Base-by-base conservation (phyloP, 805 yeast species). In the Cyberlindnera veronae region DNA sequence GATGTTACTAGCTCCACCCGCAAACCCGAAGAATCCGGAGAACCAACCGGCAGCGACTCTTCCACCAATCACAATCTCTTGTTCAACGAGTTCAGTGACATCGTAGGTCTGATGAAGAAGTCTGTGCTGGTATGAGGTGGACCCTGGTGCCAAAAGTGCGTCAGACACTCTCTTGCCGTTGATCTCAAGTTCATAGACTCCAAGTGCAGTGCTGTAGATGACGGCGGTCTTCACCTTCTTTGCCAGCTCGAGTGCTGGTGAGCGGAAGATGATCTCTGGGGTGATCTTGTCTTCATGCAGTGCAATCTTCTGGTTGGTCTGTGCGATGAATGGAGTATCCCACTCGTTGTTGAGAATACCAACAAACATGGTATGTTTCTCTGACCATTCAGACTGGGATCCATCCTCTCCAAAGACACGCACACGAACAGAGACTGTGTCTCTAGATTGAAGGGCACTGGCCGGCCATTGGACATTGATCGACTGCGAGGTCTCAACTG, bases 1-100 rank as follows among this genome's bases (percentile, higher is more conserved):
- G 19, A 47, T 47, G 28, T 47, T 47, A 3, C 45, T 26, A 21
- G 17, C 20, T 36, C 50, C 51, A 34, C 51, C 51, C 14, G 41
- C 48, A 24, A 44, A 47, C 1, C 51, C 51, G n/a, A 47, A 22
- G 23, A 13, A 44, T 3, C 51, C 51, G 17, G 45, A 39, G 36
- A 29, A 47, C 51, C 51, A 47, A 15, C 51, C 51, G 13, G 51
- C 29, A 6, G 36, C 51, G 9, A 47, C 51, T 29, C 51, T 41
- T 10, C 34, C 48, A 18, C 46, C 51, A 30, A 47, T 47, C n/a
- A 41, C 44, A 28, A 44, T 39, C n/a, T 13, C 8, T 2, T 24
- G 5, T 1, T n/a, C 26, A 12, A 47, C 17, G 10, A 34, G 18
- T 2, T 10, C 15, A 11, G 49, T 36, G 17, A 40, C 47, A 26